A percentile compares a stretch with the other conserved stretches of the same genome.
These are phyloP conservation scores for Arthromyces matolae DNA, from an alignment of 768 basidiomycete species.

Conservation along the genomic window DNA sequence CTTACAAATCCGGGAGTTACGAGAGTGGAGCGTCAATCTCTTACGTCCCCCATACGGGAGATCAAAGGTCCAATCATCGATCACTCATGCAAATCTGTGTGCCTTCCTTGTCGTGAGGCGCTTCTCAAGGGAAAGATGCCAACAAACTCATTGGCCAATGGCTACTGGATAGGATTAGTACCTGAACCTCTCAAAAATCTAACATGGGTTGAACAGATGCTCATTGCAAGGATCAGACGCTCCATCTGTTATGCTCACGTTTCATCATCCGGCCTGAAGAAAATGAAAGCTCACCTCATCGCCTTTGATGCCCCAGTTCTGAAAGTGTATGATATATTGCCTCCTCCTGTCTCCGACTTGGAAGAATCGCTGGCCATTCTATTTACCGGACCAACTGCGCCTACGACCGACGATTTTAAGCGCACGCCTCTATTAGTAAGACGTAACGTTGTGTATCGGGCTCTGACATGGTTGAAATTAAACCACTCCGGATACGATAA, in stretches of 20 bases:
- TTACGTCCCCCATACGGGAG: too few relatives aligned
- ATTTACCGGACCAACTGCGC: too few relatives aligned
- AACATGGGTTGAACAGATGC: background rate
- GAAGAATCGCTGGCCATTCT: too few relatives aligned
- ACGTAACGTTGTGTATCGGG: too few relatives aligned
- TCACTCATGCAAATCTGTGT: background rate
- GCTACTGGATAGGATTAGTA: background rate
- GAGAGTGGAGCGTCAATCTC: too few relatives aligned
- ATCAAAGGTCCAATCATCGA: background rate
- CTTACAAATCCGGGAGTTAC: too few relatives aligned
- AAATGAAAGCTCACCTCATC: slow-evolving; percentile 33
- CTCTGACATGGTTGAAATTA: too few relatives aligned
- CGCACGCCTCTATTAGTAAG: too few relatives aligned
- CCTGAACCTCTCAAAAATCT: background rate
- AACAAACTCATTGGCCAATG: background rate
- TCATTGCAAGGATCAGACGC: background rate
- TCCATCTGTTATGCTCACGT: slow-evolving; percentile 25
- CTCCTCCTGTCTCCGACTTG: too few relatives aligned
- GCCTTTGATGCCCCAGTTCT: slow-evolving; percentile 27
- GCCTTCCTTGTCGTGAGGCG: background rate
- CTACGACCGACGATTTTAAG: too few relatives aligned
- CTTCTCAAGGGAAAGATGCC: background rate
- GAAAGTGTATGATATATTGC: too few relatives aligned
- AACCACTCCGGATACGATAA: too few relatives aligned
- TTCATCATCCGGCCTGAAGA: slow-evolving; percentile 20